Base-by-base conservation (phyloP, 2,329 filamentous ascomycete genomes). In the Westerdykella ornata region DNA sequence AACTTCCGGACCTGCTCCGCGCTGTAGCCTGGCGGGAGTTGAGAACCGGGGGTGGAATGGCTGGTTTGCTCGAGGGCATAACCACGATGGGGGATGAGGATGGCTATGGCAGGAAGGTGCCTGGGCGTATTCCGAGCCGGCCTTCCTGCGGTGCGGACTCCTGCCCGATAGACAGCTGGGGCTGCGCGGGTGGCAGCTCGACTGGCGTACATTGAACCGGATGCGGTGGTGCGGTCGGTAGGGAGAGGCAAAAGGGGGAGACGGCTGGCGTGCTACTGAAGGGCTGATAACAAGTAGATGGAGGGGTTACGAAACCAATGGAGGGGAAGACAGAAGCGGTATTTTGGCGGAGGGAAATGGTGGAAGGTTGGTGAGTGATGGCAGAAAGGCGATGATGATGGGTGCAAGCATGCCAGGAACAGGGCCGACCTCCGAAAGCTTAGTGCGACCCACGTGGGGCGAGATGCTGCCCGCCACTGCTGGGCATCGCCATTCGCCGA, bases 1-100 rank as follows among this genome's bases (percentile, higher is more conserved):
- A 92, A 85, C 63, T 88, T 90, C 77, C 88, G 90, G 53, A 89
- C 89, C 70, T 88, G 76, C 59, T 90, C 82, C n/a, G 85, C 74
- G 62, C 92, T 89, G 73, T 95, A 96, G 19, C 89, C 89, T 43
- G 89, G 89, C 34, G 88, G 89, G 37, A 78, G 81, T 41, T 75
- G 72, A 38, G 76, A 71, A 31, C 62, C 62, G 15, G 67, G 55
- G 35, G 59, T 59, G 15, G 72, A 68, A 30, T 72, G 68, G 14
- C 72, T 73, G 12, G 74, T 73, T 11, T 76, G 74, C 48, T 82
- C 77, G 35, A 80, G 83, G 19, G 76, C 70, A 48, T 77, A 71
- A 46, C 64, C 62, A 42, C 75, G 68, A 18, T 69, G 68, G 3
- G 77, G 75, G 15, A 81, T 62, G 41, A 80, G 61, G 39, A 81